Percentiles rank a stretch among this genome's conserved stretches.
phyloP scores from a whole-genome alignment of 2,329 filamentous ascomycete genomes.

The Talaromyces sp. region DNA sequence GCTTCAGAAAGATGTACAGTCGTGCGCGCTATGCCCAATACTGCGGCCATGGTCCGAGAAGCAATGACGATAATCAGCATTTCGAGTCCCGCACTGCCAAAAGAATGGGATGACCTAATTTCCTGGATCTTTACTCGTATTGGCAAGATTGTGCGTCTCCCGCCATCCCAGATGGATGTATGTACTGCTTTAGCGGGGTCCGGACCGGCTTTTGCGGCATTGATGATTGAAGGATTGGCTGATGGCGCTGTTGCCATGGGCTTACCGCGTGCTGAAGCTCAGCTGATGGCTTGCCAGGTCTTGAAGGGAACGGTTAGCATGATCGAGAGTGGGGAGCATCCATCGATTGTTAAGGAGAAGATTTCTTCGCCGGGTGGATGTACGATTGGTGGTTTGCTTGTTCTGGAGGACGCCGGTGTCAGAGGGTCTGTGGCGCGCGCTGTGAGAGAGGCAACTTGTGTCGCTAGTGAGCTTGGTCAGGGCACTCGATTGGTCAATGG shows the following conservation, averaged over 20 bases:
- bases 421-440: slow-evolving; percentile 51
- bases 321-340: slow-evolving; percentile 56
- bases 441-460: slow-evolving; percentile 56
- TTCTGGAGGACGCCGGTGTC: slow-evolving; percentile 54
- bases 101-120: slow-evolving; percentile 41
- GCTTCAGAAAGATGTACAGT: slow-evolving; percentile 44
- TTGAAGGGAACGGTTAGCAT: slow-evolving; percentile 57
- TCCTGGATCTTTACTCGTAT: slow-evolving; percentile 55
- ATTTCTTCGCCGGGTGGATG: slow-evolving; percentile 59
- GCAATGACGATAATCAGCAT: slow-evolving; percentile 76
- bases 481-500: slow-evolving; percentile 49
- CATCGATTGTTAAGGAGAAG: slow-evolving; percentile 56
- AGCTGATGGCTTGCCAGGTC: slow-evolving; percentile 58
- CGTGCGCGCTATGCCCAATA: slow-evolving; percentile 81
- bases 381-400: slow-evolving; percentile 57
- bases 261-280: slow-evolving; percentile 54
- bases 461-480: slow-evolving; percentile 52
- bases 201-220: slow-evolving; percentile 56
- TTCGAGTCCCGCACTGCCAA: slow-evolving; percentile 42
- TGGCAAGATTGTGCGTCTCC: slow-evolving; percentile 46
- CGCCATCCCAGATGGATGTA: slow-evolving; percentile 52
- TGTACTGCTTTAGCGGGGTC: slow-evolving; percentile 57
- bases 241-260: slow-evolving; percentile 61
- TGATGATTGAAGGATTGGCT: slow-evolving; percentile 56
- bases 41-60: slow-evolving; percentile 70